Percentiles rank a stretch among this genome's conserved stretches.
Evolutionary conservation across 257 asterid genomes (phyloP).

Genomic region (Galeopsis tetrahit): DNA sequence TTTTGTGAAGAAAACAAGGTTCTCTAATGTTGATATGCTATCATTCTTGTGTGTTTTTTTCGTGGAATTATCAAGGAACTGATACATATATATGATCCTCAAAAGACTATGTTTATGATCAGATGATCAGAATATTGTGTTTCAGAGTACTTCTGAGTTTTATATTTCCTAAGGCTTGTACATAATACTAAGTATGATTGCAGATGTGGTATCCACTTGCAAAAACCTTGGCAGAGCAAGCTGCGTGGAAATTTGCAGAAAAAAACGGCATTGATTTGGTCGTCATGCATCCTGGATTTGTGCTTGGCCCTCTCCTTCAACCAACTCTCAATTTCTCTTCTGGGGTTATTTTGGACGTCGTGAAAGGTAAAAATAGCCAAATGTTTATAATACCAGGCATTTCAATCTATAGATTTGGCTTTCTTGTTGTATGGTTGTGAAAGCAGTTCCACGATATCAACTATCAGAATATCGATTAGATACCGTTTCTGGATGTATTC

Average conservation of each 20-base stretch:
- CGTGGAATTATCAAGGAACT: neutral
- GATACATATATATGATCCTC: neutral
- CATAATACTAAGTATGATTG: neutral
- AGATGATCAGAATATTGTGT: neutral
- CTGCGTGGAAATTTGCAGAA: constrained; percentile 54
- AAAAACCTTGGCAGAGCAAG: constrained; percentile 58
- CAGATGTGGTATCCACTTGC: constrained; percentile 43
- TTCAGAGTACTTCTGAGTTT: neutral
- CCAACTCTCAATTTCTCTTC: constrained; percentile 42
- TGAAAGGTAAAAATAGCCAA: neutral
- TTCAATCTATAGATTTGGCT: neutral
- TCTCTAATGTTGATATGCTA: neutral
- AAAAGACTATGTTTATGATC: neutral
- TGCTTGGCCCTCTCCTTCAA: constrained; percentile 54
- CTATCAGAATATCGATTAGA: neutral
- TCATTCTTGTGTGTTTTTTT: neutral
- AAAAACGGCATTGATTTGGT: constrained; percentile 51
- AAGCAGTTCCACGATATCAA: neutral
- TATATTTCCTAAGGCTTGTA: neutral
- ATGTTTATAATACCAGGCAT: neutral
- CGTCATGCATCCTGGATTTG: constrained; percentile 43
- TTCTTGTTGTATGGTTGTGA: neutral
- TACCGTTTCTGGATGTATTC: neutral
- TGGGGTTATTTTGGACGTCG: neutral
- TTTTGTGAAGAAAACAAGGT: constrained; percentile 51